Base-by-base conservation (phyloP, 83 land plant species). In the Thuja plicata region DNA sequence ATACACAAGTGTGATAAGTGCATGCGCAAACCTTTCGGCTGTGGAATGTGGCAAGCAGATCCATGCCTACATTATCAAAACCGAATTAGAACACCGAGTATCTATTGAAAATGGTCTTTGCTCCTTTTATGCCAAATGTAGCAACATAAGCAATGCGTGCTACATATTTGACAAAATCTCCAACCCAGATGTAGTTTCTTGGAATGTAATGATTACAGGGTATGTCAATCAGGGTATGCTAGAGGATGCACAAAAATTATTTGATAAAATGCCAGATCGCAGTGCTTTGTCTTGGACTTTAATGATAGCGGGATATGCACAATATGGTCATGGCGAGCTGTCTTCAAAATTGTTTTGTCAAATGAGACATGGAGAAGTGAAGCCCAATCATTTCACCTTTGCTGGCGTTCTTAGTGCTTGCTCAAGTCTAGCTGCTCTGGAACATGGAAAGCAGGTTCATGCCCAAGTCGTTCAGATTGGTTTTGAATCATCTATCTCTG, bases 41-140 rank as follows among this genome's bases (percentile, higher is more conserved):
- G 82, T 91, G 55, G 55, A 8, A 27, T 89, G 74, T 60, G 95
- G 94, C 16, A 93, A 90, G 86, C 73, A 90, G 60, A 87, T 94
- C 84, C 95, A 94, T 90, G 95, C 90, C 3, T 90, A 91, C 60
- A 89, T 93, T 2, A 12, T 93, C 5, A 76, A 89, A 16, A 87
- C 73, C 8, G 91, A 85, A 34, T 77, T 84, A 35, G 90, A 88
- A 30, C 48, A 89, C 37, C 54, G 60, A 0, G 48, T 92, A 87
- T 91, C 94, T 41, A 89, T 93, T 9, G 86, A 90, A 46, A 94
- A 93, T 88, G 91, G 90, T 7, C 88, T 94, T 88, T 57, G 92
- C n/a, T 91, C 96, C 7, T 78, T 94, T 55, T 94, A 94, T 85
- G 89, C 90, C 37, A 94, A 89, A 87, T 83, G 87, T 79, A 90